These are phyloP conservation scores for Cystofilobasidium capitatum DNA, from an alignment of 768 basidiomycete genomes.

Conservation along the genomic window DNA sequence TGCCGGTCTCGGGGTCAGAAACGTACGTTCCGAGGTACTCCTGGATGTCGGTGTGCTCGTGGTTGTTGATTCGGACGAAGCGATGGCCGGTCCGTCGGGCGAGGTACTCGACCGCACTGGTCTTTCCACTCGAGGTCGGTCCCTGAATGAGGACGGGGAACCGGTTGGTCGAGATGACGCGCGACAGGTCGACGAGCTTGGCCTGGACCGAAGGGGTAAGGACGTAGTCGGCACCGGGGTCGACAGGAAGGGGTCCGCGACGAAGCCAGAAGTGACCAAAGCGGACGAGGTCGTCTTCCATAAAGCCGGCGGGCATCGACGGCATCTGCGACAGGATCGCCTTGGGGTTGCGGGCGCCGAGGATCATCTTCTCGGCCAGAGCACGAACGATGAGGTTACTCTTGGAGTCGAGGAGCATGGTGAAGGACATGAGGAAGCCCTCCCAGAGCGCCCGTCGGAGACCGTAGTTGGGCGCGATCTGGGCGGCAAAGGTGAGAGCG, in stretches of 20 bases:
- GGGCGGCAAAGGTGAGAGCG: conserved; percentile 78
- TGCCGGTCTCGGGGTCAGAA: conserved; percentile 84
- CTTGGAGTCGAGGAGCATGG: conserved; percentile 73
- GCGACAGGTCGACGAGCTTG: conserved; percentile 87
- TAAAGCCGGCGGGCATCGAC: conserved; percentile 43
- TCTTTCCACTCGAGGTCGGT: conserved; percentile 95
- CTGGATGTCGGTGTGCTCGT: conserved; percentile 98
- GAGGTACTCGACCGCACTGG: conserved; percentile 90
- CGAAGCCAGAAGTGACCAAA: conserved; percentile 87
- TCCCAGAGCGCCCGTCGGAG: conserved; percentile 86
- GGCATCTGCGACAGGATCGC: conserved; percentile 68
- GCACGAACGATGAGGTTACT: conserved; percentile 58
- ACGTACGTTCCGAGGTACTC: conserved; percentile 96
- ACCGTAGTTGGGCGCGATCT: conserved; percentile 64
- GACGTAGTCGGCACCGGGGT: conserved; percentile 59
- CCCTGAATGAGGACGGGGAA: conserved; percentile 97
- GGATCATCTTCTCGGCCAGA: conserved; percentile 66
- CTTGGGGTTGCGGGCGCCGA: conserved; percentile 69
- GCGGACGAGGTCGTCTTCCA: conserved; percentile 56
- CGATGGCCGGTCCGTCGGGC: conserved; percentile 85
- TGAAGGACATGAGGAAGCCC: conserved; percentile 95
- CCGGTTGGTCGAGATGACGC: conserved; percentile 74
- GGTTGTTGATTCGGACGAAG: conserved; percentile 97
- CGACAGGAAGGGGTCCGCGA: conserved; percentile 58
- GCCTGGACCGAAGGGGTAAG: conserved; percentile 89